Evolutionary conservation across 176 grass and related monocot species (phyloP), one percentile per base, ranked within the genome.

Genomic region (Pontederia paniculata): DNA sequence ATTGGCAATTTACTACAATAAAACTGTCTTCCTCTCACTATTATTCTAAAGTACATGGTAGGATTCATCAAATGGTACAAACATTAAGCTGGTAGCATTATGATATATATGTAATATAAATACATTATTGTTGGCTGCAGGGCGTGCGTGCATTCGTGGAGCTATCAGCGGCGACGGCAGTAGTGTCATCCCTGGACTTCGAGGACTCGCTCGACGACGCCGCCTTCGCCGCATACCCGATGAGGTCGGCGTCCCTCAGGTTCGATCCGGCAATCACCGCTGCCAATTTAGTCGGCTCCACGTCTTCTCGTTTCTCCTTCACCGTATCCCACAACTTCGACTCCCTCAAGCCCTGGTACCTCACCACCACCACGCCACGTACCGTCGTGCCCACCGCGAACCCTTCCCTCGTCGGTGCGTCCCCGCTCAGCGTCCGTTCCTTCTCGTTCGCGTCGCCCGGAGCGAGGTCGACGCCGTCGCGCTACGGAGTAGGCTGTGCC

Each of bases 281-380:
- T 12, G 59, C 73, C 1, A 60, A 49, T 3, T 11, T 48, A 10
- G 71, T 23, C 13, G 20, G 94, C 21, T 98, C 83, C 0, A 74
- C 80, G 15, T 98, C 94, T 12, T 91, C 83, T 31, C 87, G 94
- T 12, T 98, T 98, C 80, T 84, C 94, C 12, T 80, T 98, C 58
- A 80, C 66, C 21, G 86, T 76, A 16, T 89, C 94, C 15, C 73
- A 75, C 78, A 37, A 37, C 5, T 60, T 91, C 74, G 80, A 91
- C 80, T 73, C 94, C 25, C 50, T 91, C 72, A 98, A 98, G 73
- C 94, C 94, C 21, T 98, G 94, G 94, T 98, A 98, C 69, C 44
- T 62, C 60, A 62, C 60, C 17, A 58, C 25, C 56, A 44, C 57
- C 57, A 60, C 57, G 37, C 16, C 37, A 9, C 17, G 31, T 28